Evolutionary conservation across 768 basidiomycete species (phyloP), one percentile per base, ranked within the genome.

Genomic region (Galerina sulciceps): DNA sequence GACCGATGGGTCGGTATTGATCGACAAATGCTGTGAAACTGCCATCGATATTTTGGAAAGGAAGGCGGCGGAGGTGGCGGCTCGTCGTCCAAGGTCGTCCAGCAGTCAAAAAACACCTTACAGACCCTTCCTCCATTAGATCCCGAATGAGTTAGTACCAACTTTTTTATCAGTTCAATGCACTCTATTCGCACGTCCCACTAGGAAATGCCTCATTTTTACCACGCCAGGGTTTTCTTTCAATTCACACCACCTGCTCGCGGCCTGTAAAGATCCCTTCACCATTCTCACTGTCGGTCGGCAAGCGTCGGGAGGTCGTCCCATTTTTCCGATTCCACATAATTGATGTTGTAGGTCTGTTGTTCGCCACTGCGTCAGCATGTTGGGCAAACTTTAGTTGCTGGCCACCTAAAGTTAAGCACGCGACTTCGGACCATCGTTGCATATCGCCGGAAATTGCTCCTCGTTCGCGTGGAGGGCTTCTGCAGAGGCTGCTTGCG

Each of bases 301-400:
- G 37, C 13, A 51, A 51, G 49, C 36, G 57, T 58, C 50, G 57
- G 43, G 53, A 41, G 22, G 40, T 22, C 56, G 48, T 22, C 34
- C 48, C 56, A 50, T 57, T 57, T 20, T 50, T 49, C 47, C 55
- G 55, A 57, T 40, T 40, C 37, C 20, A 35, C 26, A 45, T 46
- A 5, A 22, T 37, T 48, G 42, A 14, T 31, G 41, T 23, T 17
- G 35, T 23, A 23, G 18, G 22, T 10, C n/a, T 9, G 6, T 37
- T 35, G 26, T 37, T 35, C 20, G 36, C 22, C 34, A 35, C 36
- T n/a, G 43, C 36, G 36, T 37, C 36, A 10, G 20, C 44, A 26
- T 47, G 11, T 46, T 36, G 22, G 35, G 37, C 45, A 31, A 22
- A 31, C 49, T 51, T 51, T 38, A 51, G 38, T 14, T 38, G 40